Base-by-base conservation (phyloP, 202 grass and related monocot genomes). In the Setaria viridis region DNA sequence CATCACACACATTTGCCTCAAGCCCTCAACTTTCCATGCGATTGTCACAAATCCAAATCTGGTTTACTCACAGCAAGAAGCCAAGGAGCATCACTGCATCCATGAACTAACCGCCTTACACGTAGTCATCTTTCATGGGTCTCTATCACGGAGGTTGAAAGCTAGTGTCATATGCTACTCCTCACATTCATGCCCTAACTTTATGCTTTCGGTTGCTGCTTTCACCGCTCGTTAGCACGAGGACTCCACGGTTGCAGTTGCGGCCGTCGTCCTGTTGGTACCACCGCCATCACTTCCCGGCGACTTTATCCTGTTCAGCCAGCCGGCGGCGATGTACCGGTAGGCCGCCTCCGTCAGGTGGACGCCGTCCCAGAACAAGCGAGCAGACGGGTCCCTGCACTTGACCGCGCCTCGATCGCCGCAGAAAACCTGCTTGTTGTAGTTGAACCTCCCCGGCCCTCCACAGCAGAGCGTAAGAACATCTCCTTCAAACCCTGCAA, bases 341-440 rank as follows among this genome's bases (percentile, higher is more conserved):
- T 91, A 69, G 33, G 86, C 88, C 51, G 86, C 78, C 81, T 95
- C 91, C 14, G 91, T 95, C 6, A 89, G 15, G 72, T 95, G 93
- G n/a, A 72, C 81, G 8, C 84, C 68, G 4, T 95, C 93, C 91
- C 91, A 95, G 85, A 80, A 89, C 47, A 91, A 0, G 0, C 73
- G 86, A 42, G 48, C 78, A n/a, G 87, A 72, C 3, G 90, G 93
- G 20, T 93, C 67, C 14, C 71, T 51, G 10, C 91, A 93, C 1
- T 14, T 4, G 2, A 11, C 68, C 0, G 76, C 60, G 19, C 48
- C 80, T 2, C 73, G 32, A 11, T 80, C 60, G 9, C 93, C 88
- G 54, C 93, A 95, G 33, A 39, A 21, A 46, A 76, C 56, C 4
- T 4, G 3, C 0, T 13, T 74, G 62, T 30, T 35, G 54, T 50